phyloP scores from a whole-genome alignment of 495 filamentous ascomycete genomes.

The Neurospora sp. region DNA sequence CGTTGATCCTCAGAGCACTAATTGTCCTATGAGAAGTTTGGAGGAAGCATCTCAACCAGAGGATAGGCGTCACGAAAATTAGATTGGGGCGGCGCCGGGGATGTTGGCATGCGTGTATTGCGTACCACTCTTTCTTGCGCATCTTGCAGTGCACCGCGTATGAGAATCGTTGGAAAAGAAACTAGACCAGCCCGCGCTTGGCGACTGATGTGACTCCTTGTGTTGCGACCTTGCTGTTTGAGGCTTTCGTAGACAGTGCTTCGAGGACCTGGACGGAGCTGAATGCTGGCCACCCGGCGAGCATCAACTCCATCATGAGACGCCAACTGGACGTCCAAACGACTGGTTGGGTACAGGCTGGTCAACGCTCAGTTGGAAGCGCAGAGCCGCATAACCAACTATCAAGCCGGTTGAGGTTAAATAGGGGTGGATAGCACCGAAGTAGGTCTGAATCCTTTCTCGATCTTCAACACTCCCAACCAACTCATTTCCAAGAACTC shows the following conservation, averaged over 20 bases:
- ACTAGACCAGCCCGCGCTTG: background rate
- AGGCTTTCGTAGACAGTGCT: background rate
- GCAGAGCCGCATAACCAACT: background rate
- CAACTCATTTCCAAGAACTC: background rate
- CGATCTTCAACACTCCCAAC: background rate
- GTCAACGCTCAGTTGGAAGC: background rate
- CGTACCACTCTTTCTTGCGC: background rate
- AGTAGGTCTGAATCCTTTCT: background rate
- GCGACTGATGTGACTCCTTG: background rate
- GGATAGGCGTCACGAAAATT: background rate
- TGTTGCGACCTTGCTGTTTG: background rate
- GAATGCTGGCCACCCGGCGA: background rate
- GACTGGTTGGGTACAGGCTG: background rate
- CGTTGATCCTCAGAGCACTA: background rate
- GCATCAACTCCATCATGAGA: background rate
- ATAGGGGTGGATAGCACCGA: background rate
- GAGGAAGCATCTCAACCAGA: background rate
- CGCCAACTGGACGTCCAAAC: background rate
- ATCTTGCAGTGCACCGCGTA: background rate
- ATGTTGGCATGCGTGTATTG: background rate
- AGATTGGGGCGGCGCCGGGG: background rate
- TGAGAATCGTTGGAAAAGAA: background rate
- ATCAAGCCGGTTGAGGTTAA: background rate
- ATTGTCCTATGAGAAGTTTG: background rate
- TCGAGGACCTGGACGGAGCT: background rate